phyloP scores from a whole-genome alignment of 306 rosid species.

The Ormosia emarginata region DNA sequence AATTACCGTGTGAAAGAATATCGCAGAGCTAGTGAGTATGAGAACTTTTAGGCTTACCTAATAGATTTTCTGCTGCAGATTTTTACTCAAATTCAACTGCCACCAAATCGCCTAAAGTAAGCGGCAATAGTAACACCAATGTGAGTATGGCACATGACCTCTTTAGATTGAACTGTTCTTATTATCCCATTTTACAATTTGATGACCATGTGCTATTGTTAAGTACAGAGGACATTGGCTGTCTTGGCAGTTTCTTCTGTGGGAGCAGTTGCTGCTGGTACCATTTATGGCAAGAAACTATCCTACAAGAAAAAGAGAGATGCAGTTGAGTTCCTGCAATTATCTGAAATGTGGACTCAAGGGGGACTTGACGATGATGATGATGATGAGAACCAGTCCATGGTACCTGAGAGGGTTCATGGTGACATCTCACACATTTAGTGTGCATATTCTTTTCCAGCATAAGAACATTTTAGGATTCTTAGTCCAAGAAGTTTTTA shows the following conservation, averaged over 20 bases:
- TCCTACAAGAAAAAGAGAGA: constrained; percentile 20
- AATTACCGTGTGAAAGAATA: no score
- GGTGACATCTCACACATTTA: constrained; percentile 22
- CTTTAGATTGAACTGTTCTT: no score
- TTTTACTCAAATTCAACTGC: no score
- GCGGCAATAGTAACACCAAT: no score
- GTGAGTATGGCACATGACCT: no score
- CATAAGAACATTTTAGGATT: neutral
- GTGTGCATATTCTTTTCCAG: neutral
- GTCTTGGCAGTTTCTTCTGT: constrained; percentile 20
- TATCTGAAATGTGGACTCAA: constrained; percentile 11
- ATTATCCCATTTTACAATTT: no score
- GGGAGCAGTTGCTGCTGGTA: constrained; percentile 31
- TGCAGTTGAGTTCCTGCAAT: constrained; percentile 10
- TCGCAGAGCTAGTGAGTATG: no score
- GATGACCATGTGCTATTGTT: no score
- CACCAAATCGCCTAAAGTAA: no score
- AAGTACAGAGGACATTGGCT: constrained; percentile 6
- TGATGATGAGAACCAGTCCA: neutral
- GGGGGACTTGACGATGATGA: constrained; percentile 2
- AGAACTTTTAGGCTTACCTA: no score
- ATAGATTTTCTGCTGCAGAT: no score
- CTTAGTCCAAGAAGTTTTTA: neutral
- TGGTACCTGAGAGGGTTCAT: no score
- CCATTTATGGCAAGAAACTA: constrained; percentile 31